phyloP scores from a whole-genome alignment of 148 eudicot genomes.

The Agrostemma githago region DNA sequence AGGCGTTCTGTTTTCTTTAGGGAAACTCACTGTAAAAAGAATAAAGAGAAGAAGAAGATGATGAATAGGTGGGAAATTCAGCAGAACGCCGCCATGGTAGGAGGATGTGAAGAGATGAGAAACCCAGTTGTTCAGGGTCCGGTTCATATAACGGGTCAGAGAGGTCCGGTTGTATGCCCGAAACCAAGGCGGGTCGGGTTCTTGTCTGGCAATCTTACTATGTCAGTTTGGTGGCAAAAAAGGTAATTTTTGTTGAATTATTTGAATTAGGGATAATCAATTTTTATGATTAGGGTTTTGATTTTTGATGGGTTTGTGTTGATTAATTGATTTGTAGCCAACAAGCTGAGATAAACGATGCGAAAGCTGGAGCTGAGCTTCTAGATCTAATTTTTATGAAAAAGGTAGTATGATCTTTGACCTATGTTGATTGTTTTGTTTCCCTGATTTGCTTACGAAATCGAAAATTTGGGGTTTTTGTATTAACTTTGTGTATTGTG shows the following conservation, averaged over 20 bases:
- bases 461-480: not conserved
- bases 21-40: conserved; percentile 3
- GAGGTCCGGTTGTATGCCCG: conserved; percentile 35
- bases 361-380: conserved; percentile 42
- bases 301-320: not conserved
- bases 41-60: not conserved
- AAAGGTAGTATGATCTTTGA: conserved; percentile 39
- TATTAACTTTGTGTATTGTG: not conserved
- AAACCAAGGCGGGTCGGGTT: conserved; percentile 39
- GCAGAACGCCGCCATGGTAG: conserved; percentile 27
- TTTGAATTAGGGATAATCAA: not conserved
- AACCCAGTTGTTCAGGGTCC: not conserved
- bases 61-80: conserved; percentile 24
- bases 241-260: conserved; percentile 16
- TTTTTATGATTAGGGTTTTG: not conserved
- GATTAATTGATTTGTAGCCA: conserved; percentile 21
- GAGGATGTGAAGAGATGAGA: conserved; percentile 17
- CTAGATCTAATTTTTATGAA: conserved; percentile 42
- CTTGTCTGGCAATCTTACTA: conserved; percentile 25
- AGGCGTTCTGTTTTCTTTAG: not conserved
- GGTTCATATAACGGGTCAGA: conserved; percentile 16
- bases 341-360: conserved; percentile 28
- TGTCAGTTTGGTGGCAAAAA: conserved; percentile 29
- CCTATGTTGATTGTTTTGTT: not conserved
- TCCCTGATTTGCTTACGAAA: not conserved